Conservation (phyloP, 2,329 filamentous ascomycete species). For the Scedosporium apiospermum region DNA sequence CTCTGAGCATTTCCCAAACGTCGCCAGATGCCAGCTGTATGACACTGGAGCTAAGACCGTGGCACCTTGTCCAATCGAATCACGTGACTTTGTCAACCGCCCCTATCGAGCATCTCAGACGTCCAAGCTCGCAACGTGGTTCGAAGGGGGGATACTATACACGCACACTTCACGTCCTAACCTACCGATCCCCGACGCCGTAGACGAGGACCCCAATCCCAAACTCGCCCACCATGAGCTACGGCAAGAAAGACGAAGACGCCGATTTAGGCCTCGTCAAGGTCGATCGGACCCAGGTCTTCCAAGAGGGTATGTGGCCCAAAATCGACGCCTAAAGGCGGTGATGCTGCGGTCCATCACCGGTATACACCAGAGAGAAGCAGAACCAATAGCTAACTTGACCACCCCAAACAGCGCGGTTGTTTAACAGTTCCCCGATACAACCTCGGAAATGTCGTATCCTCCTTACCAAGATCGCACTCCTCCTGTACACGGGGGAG, state of each 20-base stretch:
- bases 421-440: conserved; percentile 97
- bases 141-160: background rate
- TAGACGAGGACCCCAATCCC: conserved; percentile 1
- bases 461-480: conserved; percentile 91
- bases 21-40: background rate
- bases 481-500: conserved; percentile 93
- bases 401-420: conserved; percentile 54
- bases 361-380: background rate
- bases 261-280: conserved; percentile 88
- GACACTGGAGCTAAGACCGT: background rate
- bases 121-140: conserved; percentile 7
- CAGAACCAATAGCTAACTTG: background rate
- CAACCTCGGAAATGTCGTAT: conserved; percentile 96
- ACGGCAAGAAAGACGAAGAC: conserved; percentile 99
- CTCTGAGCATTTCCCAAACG: background rate
- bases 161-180: background rate
- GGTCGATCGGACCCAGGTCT: conserved; percentile 95
- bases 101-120: background rate
- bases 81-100: conserved; percentile 3
- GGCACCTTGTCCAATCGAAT: background rate
- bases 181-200: background rate
- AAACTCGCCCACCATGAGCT: conserved; percentile 64
- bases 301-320: conserved; percentile 77
- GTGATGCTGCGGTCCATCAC: background rate
- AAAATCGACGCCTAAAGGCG: conserved; percentile 20